Percentiles rank a stretch among this genome's conserved stretches.
phyloP scores from a whole-genome alignment of 75 land plant species.

The Selaginella tamariscina region DNA sequence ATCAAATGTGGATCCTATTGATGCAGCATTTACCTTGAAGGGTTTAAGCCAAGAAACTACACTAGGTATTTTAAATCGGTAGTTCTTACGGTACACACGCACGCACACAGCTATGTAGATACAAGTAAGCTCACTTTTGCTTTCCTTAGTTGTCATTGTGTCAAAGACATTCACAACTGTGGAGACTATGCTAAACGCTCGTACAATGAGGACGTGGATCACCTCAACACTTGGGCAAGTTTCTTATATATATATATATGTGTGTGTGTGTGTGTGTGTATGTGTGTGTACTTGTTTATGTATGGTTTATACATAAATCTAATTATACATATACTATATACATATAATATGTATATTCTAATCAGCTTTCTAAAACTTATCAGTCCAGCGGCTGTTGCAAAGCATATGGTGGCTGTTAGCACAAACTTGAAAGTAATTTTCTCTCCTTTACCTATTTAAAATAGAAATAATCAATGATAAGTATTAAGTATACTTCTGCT shows the following conservation, averaged over 20 bases:
- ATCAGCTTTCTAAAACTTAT: neutral
- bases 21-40: constrained; percentile 7
- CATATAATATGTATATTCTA: neutral
- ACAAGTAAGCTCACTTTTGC: neutral
- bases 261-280: neutral
- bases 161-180: constrained; percentile 12
- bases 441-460: too few species aligned
- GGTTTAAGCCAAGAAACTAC: constrained; percentile 8
- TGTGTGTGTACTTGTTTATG: too few species aligned
- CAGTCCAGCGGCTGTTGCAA: constrained; percentile 13
- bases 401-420: constrained; percentile 14
- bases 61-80: neutral
- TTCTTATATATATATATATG: neutral
- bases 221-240: constrained; percentile 26
- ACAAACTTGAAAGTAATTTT: neutral
- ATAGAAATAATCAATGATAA: too few species aligned
- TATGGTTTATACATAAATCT: too few species aligned
- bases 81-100: too few species aligned
- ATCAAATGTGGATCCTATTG: constrained; percentile 10
- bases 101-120: too few species aligned
- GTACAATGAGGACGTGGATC: constrained; percentile 8
- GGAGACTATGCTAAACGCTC: constrained; percentile 13
- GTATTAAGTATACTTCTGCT: neutral
- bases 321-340: too few species aligned
- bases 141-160: constrained; percentile 5